Conservation (phyloP, 2,329 filamentous ascomycete genomes). For the Aspergillus aculeatus region DNA sequence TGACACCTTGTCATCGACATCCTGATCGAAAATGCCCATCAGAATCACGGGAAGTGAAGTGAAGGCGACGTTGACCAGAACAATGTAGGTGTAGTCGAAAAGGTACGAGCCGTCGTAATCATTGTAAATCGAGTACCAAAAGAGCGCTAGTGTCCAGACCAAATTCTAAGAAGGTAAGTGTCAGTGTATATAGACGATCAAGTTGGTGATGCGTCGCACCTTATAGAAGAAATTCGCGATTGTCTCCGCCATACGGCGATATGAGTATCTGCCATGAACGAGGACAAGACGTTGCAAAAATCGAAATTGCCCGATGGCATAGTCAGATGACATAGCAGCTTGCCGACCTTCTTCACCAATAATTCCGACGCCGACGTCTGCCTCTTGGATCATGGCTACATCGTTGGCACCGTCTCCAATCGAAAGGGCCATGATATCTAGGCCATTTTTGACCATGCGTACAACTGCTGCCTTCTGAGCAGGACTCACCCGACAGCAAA, state of each 20-base stretch:
- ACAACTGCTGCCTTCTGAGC: conserved; percentile 98
- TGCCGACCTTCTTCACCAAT: conserved; percentile 89
- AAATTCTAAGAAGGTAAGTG: conserved; percentile 64
- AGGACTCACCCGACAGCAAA: conserved; percentile 96
- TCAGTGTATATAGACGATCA: background rate
- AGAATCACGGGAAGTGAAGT: conserved; percentile 92
- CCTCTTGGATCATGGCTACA: conserved; percentile 96
- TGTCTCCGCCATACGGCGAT: conserved; percentile 84
- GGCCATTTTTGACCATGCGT: conserved; percentile 86
- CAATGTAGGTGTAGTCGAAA: conserved; percentile 96
- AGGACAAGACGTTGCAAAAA: conserved; percentile 82
- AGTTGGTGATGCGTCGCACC: conserved; percentile 43
- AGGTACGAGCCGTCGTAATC: conserved; percentile 96
- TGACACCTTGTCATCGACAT: conserved; percentile 91
- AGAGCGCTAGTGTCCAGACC: conserved; percentile 93
- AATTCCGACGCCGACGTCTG: conserved; percentile 94
- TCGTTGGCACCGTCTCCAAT: conserved; percentile 95
- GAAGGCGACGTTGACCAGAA: conserved; percentile 95
- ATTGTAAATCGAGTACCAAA: conserved; percentile 96
- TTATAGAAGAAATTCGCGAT: conserved; percentile 99
- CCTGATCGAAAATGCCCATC: conserved; percentile 95
- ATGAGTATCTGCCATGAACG: conserved; percentile 95
- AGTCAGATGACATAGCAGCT: conserved; percentile 94
- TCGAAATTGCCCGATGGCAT: conserved; percentile 90
- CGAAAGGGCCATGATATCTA: conserved; percentile 94